Conservation (phyloP, 108 stramenopile genomes). For the Pseudonitzschia multiseries region DNA sequence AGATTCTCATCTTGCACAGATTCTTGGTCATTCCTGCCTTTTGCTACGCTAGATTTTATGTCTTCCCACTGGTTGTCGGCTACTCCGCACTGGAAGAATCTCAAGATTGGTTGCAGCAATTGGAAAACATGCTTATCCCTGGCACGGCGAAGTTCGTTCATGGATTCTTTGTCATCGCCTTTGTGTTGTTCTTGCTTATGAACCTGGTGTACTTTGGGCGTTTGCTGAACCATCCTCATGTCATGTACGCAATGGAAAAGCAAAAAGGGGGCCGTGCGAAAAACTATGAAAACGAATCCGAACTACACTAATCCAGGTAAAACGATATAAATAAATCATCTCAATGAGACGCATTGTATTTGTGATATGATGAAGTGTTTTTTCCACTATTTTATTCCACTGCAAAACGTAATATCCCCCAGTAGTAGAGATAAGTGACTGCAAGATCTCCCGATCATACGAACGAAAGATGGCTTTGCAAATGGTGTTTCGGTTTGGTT, state of each 20-base stretch:
- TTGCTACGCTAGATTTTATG: constrained; percentile 66
- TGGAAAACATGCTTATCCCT: constrained; percentile 70
- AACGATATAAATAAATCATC: neutral
- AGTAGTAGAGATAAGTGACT: too few relatives aligned
- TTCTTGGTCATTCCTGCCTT: constrained; percentile 67
- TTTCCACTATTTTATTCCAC: neutral
- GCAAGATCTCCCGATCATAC: too few relatives aligned
- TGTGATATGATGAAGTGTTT: neutral
- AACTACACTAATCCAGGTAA: neutral
- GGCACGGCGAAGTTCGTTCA: constrained; percentile 50
- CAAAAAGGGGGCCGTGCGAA: neutral
- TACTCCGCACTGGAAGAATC: constrained; percentile 69
- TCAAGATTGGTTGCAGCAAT: constrained; percentile 72
- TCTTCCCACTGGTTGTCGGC: constrained; percentile 71
- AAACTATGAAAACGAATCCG: neutral
- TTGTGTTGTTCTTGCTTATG: constrained; percentile 51
- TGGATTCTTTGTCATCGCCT: constrained; percentile 49
- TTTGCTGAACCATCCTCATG: constrained; percentile 59
- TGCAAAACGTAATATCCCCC: too few relatives aligned
- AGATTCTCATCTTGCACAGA: constrained; percentile 44
- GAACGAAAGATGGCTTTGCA: too few relatives aligned
- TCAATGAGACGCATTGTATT: neutral
- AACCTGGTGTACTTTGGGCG: constrained; percentile 61
- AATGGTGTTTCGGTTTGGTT: too few relatives aligned
- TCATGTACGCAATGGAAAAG: constrained; percentile 26